phyloP scores from a whole-genome alignment of 106 monocot species.

The Dioscorea dumetorum region DNA sequence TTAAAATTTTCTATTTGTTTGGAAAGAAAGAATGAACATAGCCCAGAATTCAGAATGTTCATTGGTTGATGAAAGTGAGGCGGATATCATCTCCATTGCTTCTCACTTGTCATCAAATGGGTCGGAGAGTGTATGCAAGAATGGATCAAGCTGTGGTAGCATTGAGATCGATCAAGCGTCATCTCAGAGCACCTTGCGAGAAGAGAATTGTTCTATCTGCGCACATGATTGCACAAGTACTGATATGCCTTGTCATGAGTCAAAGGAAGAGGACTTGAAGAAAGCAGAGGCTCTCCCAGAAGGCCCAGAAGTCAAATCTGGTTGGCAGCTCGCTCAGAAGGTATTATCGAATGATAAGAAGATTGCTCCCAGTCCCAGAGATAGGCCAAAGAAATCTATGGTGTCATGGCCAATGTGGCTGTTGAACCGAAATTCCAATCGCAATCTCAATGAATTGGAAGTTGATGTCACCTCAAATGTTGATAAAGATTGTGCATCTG shows the following conservation, averaged over 20 bases:
- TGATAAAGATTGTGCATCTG: not conserved
- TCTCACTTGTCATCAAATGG: conserved; percentile 7
- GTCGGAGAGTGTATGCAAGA: not conserved
- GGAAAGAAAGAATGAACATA: not conserved
- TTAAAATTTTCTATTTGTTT: too few species aligned
- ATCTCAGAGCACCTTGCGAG: not conserved
- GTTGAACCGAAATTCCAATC: conserved; percentile 8
- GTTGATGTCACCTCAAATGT: conserved; percentile 1
- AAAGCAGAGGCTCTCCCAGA: not conserved
- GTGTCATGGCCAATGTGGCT: conserved; percentile 25
- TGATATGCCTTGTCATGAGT: not conserved
- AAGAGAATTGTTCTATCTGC: conserved; percentile 12
- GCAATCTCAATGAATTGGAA: conserved; percentile 11
- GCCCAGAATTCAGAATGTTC: not conserved
- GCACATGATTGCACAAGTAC: not conserved
- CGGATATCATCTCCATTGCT: not conserved
- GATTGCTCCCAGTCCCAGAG: not conserved
- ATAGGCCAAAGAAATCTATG: conserved; percentile 10
- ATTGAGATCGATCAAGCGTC: not conserved
- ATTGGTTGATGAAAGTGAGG: not conserved
- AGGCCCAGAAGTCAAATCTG: conserved; percentile 6
- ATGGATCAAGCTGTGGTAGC: conserved; percentile 8
- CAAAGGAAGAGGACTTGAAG: conserved; percentile 4
- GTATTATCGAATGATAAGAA: conserved; percentile 1
- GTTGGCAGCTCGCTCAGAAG: conserved; percentile 15